Evolutionary conservation across 345 rosid species (phyloP), one percentile per base, ranked within the genome.

Genomic region (Dipteronia dyeriana): DNA sequence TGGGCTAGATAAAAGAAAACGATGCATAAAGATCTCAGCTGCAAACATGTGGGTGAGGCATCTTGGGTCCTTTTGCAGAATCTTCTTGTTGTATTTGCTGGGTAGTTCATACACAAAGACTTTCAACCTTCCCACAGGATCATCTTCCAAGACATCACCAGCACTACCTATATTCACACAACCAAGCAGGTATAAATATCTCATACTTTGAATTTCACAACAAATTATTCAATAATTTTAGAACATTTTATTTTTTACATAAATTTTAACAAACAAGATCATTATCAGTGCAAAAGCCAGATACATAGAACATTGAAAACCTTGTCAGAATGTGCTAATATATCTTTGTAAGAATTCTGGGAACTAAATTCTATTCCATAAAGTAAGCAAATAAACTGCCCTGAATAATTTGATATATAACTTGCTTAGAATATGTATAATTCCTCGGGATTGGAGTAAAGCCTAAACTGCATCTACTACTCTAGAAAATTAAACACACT

Each of bases 21-120:
- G 86, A 74, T 94, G 99, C 97, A 96, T 96, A 79, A 80, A 96
- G 63, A 91, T 96, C 92, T 96, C 99, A 59, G 98, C 97, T 14
- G 99, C 99, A 82, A 96, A 96, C 99, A 94, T 96, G 85, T 96
- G 98, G 63, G 83, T 94, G 34, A 96, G 90, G 82, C 99, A 96
- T 87, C 99, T 91, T 1, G 88, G 89, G 29, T 96, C 98, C 83
- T 90, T 96, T 73, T 91, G 95, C 81, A 96, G 94, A 66, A 96
- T 81, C 86, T 96, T 96, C 86, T 92, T 94, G 89, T 91, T 96
- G 88, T 96, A 94, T 82, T 92, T 94, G 84, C 97, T 94, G 11
- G 99, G 98, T 71, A 96, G 98, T 81, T 96, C 97, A 41, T 96
- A 94, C 70, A 96, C 94, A 75, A 89, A 94, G 16, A 96, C 99